Conservation (phyloP, 371 early-diverging fungal genomes). For the Homolaphlyctis polyrhiza region DNA sequence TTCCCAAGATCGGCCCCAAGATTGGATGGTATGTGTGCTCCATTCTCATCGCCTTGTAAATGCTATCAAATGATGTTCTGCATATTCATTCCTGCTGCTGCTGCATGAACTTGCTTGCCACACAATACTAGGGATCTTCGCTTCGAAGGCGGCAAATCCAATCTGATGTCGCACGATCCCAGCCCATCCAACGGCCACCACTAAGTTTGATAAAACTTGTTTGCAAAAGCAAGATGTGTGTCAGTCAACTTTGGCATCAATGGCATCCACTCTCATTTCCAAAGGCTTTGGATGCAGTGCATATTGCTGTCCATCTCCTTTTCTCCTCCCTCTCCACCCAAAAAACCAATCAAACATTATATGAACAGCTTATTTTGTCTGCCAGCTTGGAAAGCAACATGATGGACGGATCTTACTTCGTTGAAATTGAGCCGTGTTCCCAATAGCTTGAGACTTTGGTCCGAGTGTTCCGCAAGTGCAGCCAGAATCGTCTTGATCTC, state of each 20-base stretch:
- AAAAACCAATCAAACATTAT: no score
- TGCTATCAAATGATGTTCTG: neutral
- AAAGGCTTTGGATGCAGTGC: no score
- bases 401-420: constrained; percentile 34
- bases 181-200: no score
- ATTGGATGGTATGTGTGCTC: constrained; percentile 84
- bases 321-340: no score
- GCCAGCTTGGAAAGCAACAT: no score
- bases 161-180: constrained; percentile 5
- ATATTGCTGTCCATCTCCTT: no score
- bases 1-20: constrained; percentile 83
- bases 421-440: constrained; percentile 77
- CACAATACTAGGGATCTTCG: constrained; percentile 1
- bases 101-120: neutral
- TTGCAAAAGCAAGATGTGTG: neutral
- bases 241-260: neutral
- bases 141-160: constrained; percentile 3
- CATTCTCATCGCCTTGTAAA: neutral
- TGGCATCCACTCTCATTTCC: no score
- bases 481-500: constrained; percentile 49
- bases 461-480: constrained; percentile 57
- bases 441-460: constrained; percentile 63
- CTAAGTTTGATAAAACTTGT: constrained; percentile 2
- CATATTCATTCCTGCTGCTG: neutral
- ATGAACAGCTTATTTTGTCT: no score